A percentile compares a stretch with the other conserved stretches of the same genome.
These are phyloP conservation scores for Bryoerythrophyllum caledonicum DNA, from an alignment of 225 moss, liverwort and hornwort genomes.

Conservation along the genomic window DNA sequence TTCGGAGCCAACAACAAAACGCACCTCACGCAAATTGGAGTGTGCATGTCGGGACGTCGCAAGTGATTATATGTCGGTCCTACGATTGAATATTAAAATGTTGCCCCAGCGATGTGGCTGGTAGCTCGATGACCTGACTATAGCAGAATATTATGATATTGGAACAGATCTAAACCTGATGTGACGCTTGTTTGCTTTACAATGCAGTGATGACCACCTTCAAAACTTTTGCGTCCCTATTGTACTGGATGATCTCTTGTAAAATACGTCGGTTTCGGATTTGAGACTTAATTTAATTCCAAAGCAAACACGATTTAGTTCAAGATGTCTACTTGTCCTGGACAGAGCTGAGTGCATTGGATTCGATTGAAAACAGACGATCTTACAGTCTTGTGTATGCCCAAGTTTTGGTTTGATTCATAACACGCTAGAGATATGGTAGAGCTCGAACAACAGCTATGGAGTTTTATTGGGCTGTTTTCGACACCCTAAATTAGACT, in stretches of 20 bases:
- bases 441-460: no score
- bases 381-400: not conserved
- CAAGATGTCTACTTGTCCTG: not conserved
- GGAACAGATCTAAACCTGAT: no score
- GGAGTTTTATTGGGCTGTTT: no score
- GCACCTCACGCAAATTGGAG: constrained; percentile 55
- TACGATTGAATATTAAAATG: not conserved
- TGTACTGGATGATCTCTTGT: not conserved
- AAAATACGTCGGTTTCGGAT: not conserved
- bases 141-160: no score
- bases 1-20: constrained; percentile 50
- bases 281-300: no score
- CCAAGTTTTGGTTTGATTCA: not conserved
- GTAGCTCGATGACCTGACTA: constrained; percentile 3
- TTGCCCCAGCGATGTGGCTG: not conserved
- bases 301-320: not conserved
- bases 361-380: not conserved
- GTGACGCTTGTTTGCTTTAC: no score
- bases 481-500: no score
- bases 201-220: not conserved
- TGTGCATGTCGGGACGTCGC: constrained; percentile 35
- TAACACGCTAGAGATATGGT: no score
- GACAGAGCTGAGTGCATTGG: not conserved
- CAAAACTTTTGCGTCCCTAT: not conserved
- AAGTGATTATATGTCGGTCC: not conserved